phyloP scores from a whole-genome alignment of 2,329 filamentous ascomycete species.

The Neofusicoccum umdonicola region DNA sequence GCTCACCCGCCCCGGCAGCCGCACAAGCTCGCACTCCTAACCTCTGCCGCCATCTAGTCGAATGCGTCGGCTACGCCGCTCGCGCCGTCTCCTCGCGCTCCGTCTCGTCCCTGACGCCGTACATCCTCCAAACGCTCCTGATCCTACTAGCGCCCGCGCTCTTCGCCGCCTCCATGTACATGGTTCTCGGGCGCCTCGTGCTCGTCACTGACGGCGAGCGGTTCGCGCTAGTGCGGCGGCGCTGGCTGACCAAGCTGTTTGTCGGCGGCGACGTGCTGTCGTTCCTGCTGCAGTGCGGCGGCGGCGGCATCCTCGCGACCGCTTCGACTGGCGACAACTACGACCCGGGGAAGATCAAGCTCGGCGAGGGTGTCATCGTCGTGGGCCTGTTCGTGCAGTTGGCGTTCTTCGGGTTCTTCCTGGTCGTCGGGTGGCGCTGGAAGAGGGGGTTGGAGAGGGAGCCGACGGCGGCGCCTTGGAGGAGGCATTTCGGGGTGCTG shows the following conservation, averaged over 20 bases:
- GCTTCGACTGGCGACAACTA: too few relatives aligned
- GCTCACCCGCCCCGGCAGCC: neutral
- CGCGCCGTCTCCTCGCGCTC: slow-evolving; percentile 39
- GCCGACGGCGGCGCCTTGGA: neutral
- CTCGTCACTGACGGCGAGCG: slow-evolving; percentile 32
- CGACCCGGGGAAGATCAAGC: neutral
- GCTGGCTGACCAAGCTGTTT: slow-evolving; percentile 42
- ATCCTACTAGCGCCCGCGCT: slow-evolving; percentile 47
- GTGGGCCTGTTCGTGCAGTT: slow-evolving; percentile 51
- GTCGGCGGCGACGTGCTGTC: slow-evolving; percentile 42
- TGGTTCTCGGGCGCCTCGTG: slow-evolving; percentile 43
- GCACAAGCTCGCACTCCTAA: too few relatives aligned
- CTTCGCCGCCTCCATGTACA: slow-evolving; percentile 48
- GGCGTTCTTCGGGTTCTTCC: slow-evolving; percentile 51
- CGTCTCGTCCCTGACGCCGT: slow-evolving; percentile 33
- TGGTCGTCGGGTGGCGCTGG: slow-evolving; percentile 24
- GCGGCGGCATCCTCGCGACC: neutral
- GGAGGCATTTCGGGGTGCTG: slow-evolving; percentile 24
- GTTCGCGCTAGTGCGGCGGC: slow-evolving; percentile 32
- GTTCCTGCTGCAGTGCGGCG: slow-evolving; percentile 39
- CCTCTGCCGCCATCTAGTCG: slow-evolving; percentile 36
- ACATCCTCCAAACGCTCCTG: slow-evolving; percentile 44
- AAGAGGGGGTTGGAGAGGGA: neutral
- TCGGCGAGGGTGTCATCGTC: slow-evolving; percentile 47
- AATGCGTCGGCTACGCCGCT: slow-evolving; percentile 51